Percentiles rank a stretch among this genome's conserved stretches.
Evolutionary conservation across 257 asterid species (phyloP).

Genomic region (Gentiana macrophylla): DNA sequence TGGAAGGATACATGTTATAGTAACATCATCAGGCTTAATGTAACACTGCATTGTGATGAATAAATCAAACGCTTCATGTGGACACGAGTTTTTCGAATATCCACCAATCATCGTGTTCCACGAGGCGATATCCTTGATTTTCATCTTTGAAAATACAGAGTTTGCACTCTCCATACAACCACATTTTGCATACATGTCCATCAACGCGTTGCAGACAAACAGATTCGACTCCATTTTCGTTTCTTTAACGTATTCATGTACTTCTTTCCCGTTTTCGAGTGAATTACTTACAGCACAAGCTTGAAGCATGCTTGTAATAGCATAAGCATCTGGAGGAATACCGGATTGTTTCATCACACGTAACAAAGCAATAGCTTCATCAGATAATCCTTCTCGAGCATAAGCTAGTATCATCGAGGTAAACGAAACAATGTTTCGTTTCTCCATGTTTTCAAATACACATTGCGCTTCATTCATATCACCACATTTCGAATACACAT

Average conservation of each 20-base stretch:
- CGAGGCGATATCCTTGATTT: slow-evolving; percentile 18
- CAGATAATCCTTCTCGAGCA: slow-evolving; percentile 11
- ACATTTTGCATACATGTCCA: slow-evolving; percentile 92
- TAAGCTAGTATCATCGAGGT: slow-evolving; percentile 21
- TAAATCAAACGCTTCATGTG: slow-evolving; percentile 12
- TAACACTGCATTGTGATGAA: slow-evolving; percentile 11
- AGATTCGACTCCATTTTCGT: slow-evolving; percentile 8
- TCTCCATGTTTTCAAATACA: slow-evolving; percentile 13
- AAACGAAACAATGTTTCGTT: slow-evolving; percentile 13
- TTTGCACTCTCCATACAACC: slow-evolving; percentile 42
- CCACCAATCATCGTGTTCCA: slow-evolving; percentile 31
- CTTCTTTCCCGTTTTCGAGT: slow-evolving; percentile 15
- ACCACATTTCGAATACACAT: slow-evolving; percentile 22
- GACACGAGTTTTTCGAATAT: slow-evolving; percentile 14
- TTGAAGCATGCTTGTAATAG: slow-evolving; percentile 16
- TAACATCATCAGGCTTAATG: slow-evolving; percentile 14
- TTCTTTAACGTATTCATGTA: slow-evolving; percentile 13
- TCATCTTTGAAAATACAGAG: slow-evolving; percentile 13
- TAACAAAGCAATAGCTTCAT: slow-evolving; percentile 15
- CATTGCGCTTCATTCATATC: slow-evolving; percentile 11
- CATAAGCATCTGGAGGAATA: slow-evolving; percentile 11
- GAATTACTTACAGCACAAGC: slow-evolving; percentile 24
- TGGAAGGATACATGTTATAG: slow-evolving; percentile 18
- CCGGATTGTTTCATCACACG: slow-evolving; percentile 12
- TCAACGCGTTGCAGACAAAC: slow-evolving; percentile 26